Percentiles rank a stretch among this genome's conserved stretches.
Conservation (phyloP, 2,329 filamentous ascomycete species). For the Aspergillus novofumigatus region DNA sequence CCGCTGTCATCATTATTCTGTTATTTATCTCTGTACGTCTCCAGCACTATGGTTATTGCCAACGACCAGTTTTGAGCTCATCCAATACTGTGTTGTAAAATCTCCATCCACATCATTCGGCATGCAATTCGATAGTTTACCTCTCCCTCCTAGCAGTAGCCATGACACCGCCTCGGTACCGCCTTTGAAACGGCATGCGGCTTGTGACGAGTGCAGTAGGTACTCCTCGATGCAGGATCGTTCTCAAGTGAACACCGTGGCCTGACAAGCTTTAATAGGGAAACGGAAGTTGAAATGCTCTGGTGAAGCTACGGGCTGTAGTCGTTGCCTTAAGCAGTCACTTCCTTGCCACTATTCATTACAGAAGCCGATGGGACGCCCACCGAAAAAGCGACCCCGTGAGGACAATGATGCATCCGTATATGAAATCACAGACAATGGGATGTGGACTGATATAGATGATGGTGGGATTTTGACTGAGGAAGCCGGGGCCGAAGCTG, state of each 20-base stretch:
- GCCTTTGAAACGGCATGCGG: constrained; percentile 41
- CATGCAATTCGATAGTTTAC: constrained; percentile 10
- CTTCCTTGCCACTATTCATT: constrained; percentile 44
- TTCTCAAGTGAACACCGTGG: background rate
- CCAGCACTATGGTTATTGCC: background rate
- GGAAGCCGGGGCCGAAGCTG: constrained; percentile 13
- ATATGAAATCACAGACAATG: constrained; percentile 11
- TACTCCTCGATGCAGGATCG: constrained; percentile 4
- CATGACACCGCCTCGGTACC: constrained; percentile 14
- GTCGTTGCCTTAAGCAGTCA: constrained; percentile 40
- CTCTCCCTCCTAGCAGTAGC: constrained; percentile 3
- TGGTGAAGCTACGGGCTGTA: constrained; percentile 41
- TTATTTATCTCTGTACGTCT: background rate
- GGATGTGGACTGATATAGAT: constrained; percentile 22
- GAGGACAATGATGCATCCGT: constrained; percentile 23
- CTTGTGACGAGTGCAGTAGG: constrained; percentile 49
- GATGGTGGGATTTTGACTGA: constrained; percentile 15
- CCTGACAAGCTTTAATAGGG: constrained; percentile 28
- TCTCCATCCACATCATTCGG: background rate
- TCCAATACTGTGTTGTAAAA: background rate
- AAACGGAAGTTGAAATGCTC: constrained; percentile 48
- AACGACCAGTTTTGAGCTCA: background rate
- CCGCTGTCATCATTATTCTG: background rate
- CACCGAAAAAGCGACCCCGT: constrained; percentile 39
- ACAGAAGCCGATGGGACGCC: constrained; percentile 48